Conservation (phyloP, 2,329 filamentous ascomycete species). For the Penicillium sp. region DNA sequence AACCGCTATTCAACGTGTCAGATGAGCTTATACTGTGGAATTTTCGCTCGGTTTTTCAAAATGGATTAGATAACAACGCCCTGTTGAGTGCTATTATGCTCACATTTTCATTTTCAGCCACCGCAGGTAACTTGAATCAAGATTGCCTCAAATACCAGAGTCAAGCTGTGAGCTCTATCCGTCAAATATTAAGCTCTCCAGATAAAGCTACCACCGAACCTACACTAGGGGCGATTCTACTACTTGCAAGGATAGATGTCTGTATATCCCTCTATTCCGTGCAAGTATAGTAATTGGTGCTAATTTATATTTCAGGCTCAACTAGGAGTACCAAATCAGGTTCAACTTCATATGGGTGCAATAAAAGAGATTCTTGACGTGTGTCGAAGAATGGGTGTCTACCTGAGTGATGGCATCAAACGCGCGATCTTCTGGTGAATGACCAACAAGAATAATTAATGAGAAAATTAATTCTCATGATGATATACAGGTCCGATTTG, state of each 20-base stretch:
- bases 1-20: slow-evolving; percentile 44
- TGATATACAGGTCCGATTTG: slow-evolving; percentile 47
- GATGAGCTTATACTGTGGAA: slow-evolving; percentile 46
- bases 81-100: slow-evolving; percentile 48
- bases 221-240: slow-evolving; percentile 48
- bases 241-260: slow-evolving; percentile 50
- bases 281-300: too few relatives aligned
- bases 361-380: slow-evolving; percentile 41
- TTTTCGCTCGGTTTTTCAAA: slow-evolving; percentile 42
- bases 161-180: slow-evolving; percentile 38
- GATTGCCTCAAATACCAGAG: slow-evolving; percentile 45
- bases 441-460: neutral
- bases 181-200: slow-evolving; percentile 37
- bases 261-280: slow-evolving; percentile 19
- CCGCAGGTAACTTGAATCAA: slow-evolving; percentile 11
- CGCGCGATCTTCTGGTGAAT: slow-evolving; percentile 52
- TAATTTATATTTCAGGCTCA: slow-evolving; percentile 39
- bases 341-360: slow-evolving; percentile 50
- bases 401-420: slow-evolving; percentile 47
- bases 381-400: slow-evolving; percentile 32
- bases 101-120: slow-evolving; percentile 40
- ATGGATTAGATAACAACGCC: slow-evolving; percentile 39
- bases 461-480: neutral
- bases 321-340: slow-evolving; percentile 40
- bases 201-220: slow-evolving; percentile 38